These are phyloP conservation scores for Astragalus glycyphyllos DNA, from an alignment of 306 rosid species.

Conservation along the genomic window DNA sequence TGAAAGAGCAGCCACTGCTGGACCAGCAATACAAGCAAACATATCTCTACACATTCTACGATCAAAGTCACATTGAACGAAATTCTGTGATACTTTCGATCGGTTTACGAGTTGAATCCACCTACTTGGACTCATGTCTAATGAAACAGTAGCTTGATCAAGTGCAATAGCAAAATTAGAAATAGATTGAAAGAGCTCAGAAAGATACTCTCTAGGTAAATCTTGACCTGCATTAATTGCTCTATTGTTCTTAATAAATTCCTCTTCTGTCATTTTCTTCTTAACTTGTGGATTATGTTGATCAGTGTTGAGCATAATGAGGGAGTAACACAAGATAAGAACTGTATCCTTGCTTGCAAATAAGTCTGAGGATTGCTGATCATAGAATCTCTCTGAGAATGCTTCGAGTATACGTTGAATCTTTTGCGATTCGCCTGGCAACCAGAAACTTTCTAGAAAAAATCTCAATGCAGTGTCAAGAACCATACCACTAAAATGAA, in stretches of 20 bases:
- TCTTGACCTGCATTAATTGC: constrained; percentile 90
- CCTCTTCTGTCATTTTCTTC: constrained; percentile 95
- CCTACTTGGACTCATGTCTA: constrained; percentile 78
- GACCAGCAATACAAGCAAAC: constrained; percentile 95
- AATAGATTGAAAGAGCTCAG: constrained; percentile 83
- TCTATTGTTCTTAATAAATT: constrained; percentile 86
- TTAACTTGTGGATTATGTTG: constrained; percentile 97
- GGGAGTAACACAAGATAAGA: constrained; percentile 79
- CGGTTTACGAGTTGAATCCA: constrained; percentile 87
- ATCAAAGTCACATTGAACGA: constrained; percentile 58
- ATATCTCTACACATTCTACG: constrained; percentile 78
- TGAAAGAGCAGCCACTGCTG: constrained; percentile 77
- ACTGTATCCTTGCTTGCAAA: constrained; percentile 86
- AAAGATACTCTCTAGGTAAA: constrained; percentile 84
- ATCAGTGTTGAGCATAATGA: constrained; percentile 95
- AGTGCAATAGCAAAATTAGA: constrained; percentile 63
- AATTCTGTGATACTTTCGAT: constrained; percentile 55
- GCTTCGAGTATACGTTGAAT: constrained; percentile 85
- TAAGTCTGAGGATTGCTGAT: constrained; percentile 66
- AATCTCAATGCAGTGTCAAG: constrained; percentile 83
- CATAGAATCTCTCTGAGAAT: constrained; percentile 71
- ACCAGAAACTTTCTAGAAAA: constrained; percentile 72
- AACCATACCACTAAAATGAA: constrained; percentile 75
- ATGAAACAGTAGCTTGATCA: constrained; percentile 49
- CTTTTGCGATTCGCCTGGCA: constrained; percentile 97